Percentiles rank a stretch among this genome's conserved stretches.
phyloP scores from a whole-genome alignment of 768 basidiomycete genomes.

The Pulveroboletus sp. region DNA sequence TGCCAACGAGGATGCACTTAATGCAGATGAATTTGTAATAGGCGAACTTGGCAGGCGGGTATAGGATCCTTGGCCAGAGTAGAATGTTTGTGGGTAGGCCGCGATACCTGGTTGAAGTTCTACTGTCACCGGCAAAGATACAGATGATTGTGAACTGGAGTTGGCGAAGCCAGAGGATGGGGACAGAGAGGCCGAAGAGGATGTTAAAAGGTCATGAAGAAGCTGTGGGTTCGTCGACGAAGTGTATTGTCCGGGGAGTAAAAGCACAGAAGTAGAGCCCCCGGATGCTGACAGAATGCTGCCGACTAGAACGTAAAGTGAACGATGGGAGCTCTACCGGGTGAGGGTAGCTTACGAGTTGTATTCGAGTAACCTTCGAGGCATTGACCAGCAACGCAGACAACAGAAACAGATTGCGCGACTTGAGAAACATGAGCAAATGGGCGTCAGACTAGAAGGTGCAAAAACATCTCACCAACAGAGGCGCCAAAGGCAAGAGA shows the following conservation, averaged over 20 bases:
- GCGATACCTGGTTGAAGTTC: constrained; percentile 65
- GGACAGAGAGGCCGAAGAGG: constrained; percentile 56
- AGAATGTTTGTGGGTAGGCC: constrained; percentile 59
- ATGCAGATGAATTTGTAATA: constrained; percentile 42
- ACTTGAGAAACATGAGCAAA: constrained; percentile 29
- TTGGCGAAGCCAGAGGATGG: constrained; percentile 64
- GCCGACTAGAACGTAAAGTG: constrained; percentile 52
- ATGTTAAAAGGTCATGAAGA: constrained; percentile 64
- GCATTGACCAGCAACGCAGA: constrained; percentile 90
- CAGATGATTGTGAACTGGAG: constrained; percentile 41
- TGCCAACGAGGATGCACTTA: constrained; percentile 60
- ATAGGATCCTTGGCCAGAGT: constrained; percentile 64
- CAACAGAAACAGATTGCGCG: constrained; percentile 60
- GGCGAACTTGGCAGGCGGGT: constrained; percentile 52
- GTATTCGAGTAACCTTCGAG: constrained; percentile 74
- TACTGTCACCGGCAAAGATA: constrained; percentile 66
- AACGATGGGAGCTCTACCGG: constrained; percentile 6
- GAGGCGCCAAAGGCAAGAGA: constrained; percentile 37
- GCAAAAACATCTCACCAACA: constrained; percentile 32
- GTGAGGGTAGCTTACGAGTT: constrained; percentile 47
- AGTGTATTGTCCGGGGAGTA: constrained; percentile 78
- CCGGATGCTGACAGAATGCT: constrained; percentile 59
- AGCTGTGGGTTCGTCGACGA: constrained; percentile 69
- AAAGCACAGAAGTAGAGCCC: constrained; percentile 49
- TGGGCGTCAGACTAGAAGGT: neutral